A percentile compares a stretch with the other conserved stretches of the same genome.
phyloP scores from a whole-genome alignment of 2,329 filamentous ascomycete genomes.

The Calonectria hawksworthii region DNA sequence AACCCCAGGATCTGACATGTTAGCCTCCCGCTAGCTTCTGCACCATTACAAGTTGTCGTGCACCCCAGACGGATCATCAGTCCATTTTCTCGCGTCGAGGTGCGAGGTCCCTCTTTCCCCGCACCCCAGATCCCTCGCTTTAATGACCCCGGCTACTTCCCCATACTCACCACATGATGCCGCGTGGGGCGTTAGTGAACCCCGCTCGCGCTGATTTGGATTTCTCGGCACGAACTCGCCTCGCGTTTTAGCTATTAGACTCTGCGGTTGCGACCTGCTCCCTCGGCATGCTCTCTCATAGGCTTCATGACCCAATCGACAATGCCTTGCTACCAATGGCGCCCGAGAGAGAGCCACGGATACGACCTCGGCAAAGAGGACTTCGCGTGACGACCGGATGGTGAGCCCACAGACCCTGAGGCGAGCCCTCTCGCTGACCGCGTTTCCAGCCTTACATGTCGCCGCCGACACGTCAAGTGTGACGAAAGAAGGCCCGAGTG shows the following conservation, averaged over 20 bases:
- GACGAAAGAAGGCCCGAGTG: conserved; percentile 5
- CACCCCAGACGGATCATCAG: not conserved
- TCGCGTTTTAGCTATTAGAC: not conserved
- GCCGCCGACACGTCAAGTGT: conserved; percentile 7
- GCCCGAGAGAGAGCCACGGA: not conserved
- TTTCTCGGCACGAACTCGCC: conserved; percentile 1
- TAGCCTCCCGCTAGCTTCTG: not conserved
- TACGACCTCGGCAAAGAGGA: not conserved
- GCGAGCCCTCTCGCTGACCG: not conserved
- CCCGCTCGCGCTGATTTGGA: not conserved
- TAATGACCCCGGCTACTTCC: not conserved
- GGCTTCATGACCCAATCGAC: not conserved
- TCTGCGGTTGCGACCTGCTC: not conserved
- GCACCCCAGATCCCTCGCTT: not conserved
- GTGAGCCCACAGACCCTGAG: not conserved
- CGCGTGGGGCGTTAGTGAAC: not conserved
- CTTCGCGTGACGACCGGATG: not conserved
- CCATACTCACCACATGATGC: not conserved
- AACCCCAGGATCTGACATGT: not conserved
- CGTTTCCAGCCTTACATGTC: not conserved
- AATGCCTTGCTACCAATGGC: not conserved
- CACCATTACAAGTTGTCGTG: not conserved
- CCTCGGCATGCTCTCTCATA: not conserved
- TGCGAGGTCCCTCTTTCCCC: not conserved
- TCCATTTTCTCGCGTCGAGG: conserved; percentile 6